Evolutionary conservation across 306 rosid species (phyloP).

Genomic region (Medicago truncatula): MtrunA17r5.0-ANR NC_053042.1:48495001-48495500

Average conservation of each 20-base stretch:
- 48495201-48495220: constrained; percentile 6
- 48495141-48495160: neutral
- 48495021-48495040: neutral
- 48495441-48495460: constrained; percentile 95
- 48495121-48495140: neutral
- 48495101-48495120: neutral
- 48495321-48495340: constrained; percentile 20
- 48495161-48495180: neutral
- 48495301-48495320: constrained; percentile 38
- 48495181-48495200: constrained; percentile 37
- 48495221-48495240: constrained; percentile 5
- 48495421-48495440: constrained; percentile 68
- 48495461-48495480: constrained; percentile 96
- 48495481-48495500: constrained; percentile 97
- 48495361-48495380: constrained; percentile 33
- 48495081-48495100: neutral
- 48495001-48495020: neutral
- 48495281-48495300: constrained; percentile 9
- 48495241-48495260: neutral
- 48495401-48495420: constrained; percentile 14
- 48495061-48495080: neutral
- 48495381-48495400: constrained; percentile 17
- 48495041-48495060: neutral
- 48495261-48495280: neutral
- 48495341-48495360: constrained; percentile 34